Conservation (phyloP, 805 yeast genomes). For the Priceomyces medius region DNA sequence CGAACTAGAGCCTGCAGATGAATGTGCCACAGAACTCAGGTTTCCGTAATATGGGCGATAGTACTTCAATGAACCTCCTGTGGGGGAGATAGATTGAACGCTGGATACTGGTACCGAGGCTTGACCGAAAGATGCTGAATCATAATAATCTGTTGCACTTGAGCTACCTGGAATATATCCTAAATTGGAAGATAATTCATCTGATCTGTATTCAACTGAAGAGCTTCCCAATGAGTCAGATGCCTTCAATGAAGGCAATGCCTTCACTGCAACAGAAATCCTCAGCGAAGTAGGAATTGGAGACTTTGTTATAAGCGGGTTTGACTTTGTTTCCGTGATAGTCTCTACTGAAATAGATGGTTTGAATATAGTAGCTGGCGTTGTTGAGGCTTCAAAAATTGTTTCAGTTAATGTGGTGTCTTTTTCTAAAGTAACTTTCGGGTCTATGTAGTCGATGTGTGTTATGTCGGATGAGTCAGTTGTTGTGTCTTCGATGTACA, state of each 20-base stretch:
- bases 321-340: constrained; percentile 18
- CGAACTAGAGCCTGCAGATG: too few relatives aligned
- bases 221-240: not conserved
- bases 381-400: constrained; percentile 24
- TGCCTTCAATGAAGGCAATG: not conserved
- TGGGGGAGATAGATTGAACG: too few relatives aligned
- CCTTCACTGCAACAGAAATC: not conserved
- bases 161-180: too few relatives aligned
- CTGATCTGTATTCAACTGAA: not conserved
- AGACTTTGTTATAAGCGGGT: constrained; percentile 31
- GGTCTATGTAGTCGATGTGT: constrained; percentile 7
- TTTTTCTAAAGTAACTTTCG: constrained; percentile 12
- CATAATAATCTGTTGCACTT: too few relatives aligned
- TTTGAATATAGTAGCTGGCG: constrained; percentile 19
- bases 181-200: not conserved
- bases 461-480: not conserved
- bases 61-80: too few relatives aligned
- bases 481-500: not conserved
- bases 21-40: too few relatives aligned
- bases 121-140: too few relatives aligned
- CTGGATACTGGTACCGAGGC: too few relatives aligned
- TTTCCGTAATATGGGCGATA: too few relatives aligned
- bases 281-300: constrained; percentile 14
- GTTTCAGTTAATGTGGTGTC: constrained; percentile 32
- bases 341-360: constrained; percentile 19